A percentile compares a stretch with the other conserved stretches of the same genome.
Conservation (phyloP, 305 asterid species). For the Euphrasia arctica region DNA sequence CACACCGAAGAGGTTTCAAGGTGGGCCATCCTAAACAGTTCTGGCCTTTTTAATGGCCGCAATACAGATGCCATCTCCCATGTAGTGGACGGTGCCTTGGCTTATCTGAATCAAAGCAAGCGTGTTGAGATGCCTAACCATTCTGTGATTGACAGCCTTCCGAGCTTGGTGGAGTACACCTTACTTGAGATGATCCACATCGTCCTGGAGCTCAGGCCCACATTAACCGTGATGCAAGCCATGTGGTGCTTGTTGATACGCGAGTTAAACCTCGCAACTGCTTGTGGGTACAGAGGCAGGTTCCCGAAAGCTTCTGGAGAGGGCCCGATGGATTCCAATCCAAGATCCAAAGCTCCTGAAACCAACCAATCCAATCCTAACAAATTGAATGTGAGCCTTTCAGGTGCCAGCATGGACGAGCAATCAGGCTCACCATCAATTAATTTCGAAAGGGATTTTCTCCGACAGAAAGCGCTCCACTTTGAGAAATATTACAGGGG, state of each 20-base stretch:
- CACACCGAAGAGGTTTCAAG: conserved; percentile 54
- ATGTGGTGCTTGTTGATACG: conserved; percentile 71
- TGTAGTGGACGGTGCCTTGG: conserved; percentile 63
- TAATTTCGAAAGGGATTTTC: conserved; percentile 55
- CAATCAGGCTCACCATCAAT: conserved; percentile 31
- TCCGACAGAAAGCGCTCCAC: conserved; percentile 59
- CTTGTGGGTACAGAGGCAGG: conserved; percentile 41
- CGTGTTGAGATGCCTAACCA: conserved; percentile 32
- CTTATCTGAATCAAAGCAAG: conserved; percentile 43
- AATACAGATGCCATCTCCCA: conserved; percentile 53
- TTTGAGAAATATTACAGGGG: conserved; percentile 62
- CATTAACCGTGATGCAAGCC: conserved; percentile 53
- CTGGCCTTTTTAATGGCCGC: conserved; percentile 54
- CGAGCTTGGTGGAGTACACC: conserved; percentile 53
- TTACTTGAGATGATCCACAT: conserved; percentile 72
- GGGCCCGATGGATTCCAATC: not conserved
- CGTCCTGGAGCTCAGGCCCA: conserved; percentile 62
- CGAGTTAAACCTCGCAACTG: conserved; percentile 62
- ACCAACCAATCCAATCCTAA: too few relatives aligned
- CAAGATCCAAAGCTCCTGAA: conserved; percentile 27
- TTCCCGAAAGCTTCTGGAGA: conserved; percentile 30
- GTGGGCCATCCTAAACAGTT: conserved; percentile 54
- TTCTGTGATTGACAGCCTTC: conserved; percentile 43
- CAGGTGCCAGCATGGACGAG: conserved; percentile 35
- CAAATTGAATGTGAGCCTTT: conserved; percentile 32